Evolutionary conservation across 1,284 basidiomycete species (phyloP).

Genomic region (Neonothopanus nambi): DNA sequence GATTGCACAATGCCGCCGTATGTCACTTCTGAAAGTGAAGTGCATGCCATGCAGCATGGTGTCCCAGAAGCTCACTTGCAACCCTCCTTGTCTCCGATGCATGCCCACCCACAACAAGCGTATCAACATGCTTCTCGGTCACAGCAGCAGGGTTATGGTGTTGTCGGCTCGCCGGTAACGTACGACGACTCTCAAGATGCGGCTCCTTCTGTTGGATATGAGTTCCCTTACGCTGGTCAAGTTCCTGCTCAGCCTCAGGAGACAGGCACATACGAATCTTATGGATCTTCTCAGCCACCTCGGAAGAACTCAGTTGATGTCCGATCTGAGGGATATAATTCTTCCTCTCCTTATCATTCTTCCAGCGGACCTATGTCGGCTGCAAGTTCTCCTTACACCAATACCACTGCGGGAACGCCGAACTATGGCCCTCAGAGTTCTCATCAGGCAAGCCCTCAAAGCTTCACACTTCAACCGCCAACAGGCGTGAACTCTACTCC

Average conservation of each 20-base stretch:
- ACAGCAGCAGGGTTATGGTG: neutral
- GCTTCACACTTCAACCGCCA: slow-evolving; percentile 1
- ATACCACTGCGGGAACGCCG: neutral
- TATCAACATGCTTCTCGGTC: slow-evolving; percentile 1
- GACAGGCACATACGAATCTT: neutral
- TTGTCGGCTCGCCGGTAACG: slow-evolving; percentile 4
- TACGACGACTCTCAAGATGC: neutral
- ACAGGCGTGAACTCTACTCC: neutral
- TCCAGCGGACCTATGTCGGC: neutral
- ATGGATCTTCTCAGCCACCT: neutral
- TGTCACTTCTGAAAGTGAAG: neutral
- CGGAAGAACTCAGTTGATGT: neutral
- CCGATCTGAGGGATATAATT: neutral
- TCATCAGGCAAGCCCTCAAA: slow-evolving; percentile 4
- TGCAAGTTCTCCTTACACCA: neutral
- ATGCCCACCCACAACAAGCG: slow-evolving; percentile 6
- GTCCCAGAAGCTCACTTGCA: slow-evolving; percentile 4
- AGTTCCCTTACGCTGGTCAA: neutral
- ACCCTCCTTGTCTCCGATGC: slow-evolving; percentile 7
- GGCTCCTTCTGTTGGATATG: neutral
- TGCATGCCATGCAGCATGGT: neutral
- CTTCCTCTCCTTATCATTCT: neutral
- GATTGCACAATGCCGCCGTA: neutral
- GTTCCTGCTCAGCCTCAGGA: neutral
- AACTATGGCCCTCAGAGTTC: neutral